Base-by-base conservation (phyloP, 208 protist species). In the Acanthamoeba culbertsoni region DNA sequence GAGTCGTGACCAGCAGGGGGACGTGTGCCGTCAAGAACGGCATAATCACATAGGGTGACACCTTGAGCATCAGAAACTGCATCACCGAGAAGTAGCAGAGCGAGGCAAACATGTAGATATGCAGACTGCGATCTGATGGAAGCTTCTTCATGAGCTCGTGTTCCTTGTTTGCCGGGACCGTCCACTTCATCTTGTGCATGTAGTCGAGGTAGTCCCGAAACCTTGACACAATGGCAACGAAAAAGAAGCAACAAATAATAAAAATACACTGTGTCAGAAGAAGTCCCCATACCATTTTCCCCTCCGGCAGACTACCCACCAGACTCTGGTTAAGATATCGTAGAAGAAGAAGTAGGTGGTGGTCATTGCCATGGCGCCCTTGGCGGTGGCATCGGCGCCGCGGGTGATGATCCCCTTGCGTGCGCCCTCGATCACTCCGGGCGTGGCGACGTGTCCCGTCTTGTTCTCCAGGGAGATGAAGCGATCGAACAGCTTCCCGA, bases 311-410 rank as follows among this genome's bases (percentile, higher is more conserved):
- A 7, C 26, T 28, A 7, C 68, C 37, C 35, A 77, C 82, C 82
- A 90, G 2, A 90, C 28, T 28, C 82, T 7, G 10, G 82, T 68
- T 33, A 90, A 2, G 42, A 90, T 62, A 28, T 43, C 82, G 26
- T 90, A 90, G 42, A 71, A 90, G 57, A 51, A 71, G 51, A 90
- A 65, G 31, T 90, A 90, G 82, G 82, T 90, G 53, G 57, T 90
- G 7, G 53, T 90, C 26, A 90, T 43, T 0, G 82, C 82, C 53
- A 90, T 62, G 28, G 82, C 48, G 82, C 82, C 82, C 2, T 65
- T 31, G 10, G 82, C 82, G 2, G 82, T 65, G 18, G 51, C 33
- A 20, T 28, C 43, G 23, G 57, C 8, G 53, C 82, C 82, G 35
- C 57, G 48, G 57, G 51, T 35, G 40, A 90, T 90, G 53, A 90